Percentiles rank a stretch among this genome's conserved stretches.
These are phyloP conservation scores for Volvox africanus DNA, from an alignment of 139 green algal species.

Conservation along the genomic window DNA sequence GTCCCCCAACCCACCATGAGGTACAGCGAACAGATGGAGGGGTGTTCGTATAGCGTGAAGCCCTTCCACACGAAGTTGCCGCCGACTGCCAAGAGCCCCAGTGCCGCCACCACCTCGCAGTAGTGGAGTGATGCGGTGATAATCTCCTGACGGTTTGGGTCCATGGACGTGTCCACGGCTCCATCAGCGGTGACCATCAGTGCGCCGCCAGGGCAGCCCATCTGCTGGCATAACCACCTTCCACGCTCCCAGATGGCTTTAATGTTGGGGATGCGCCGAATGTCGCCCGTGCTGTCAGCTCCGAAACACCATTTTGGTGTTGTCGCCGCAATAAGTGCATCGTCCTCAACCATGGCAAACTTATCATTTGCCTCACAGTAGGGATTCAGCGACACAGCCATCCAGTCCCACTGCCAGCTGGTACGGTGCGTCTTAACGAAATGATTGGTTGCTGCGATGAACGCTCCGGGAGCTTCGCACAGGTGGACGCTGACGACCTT, in stretches of 20 bases:
- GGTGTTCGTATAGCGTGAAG: conserved; percentile 70
- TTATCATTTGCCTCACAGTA: conserved; percentile 67
- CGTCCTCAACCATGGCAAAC: conserved; percentile 69
- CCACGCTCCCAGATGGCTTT: conserved; percentile 43
- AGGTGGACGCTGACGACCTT: conserved; percentile 58
- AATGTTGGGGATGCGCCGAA: conserved; percentile 53
- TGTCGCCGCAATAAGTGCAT: conserved; percentile 66
- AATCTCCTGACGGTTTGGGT: conserved; percentile 49
- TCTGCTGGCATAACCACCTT: neutral
- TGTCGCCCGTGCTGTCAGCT: conserved; percentile 51
- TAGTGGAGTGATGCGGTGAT: conserved; percentile 59
- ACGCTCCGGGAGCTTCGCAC: conserved; percentile 68
- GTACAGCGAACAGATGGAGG: conserved; percentile 57
- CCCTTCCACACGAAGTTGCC: conserved; percentile 67
- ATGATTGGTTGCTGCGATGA: conserved; percentile 69
- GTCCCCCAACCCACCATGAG: conserved; percentile 30
- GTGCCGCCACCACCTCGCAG: conserved; percentile 61
- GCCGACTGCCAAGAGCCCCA: conserved; percentile 61
- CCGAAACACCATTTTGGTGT: conserved; percentile 62
- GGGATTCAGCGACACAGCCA: conserved; percentile 64
- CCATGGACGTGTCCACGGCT: conserved; percentile 55
- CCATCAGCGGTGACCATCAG: conserved; percentile 66
- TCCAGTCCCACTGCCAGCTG: conserved; percentile 65
- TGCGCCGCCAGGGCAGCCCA: conserved; percentile 28
- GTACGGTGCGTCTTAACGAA: conserved; percentile 56